These are phyloP conservation scores for Wickerhamomyces silvicola DNA, from an alignment of 805 yeast genomes.

Conservation along the genomic window DNA sequence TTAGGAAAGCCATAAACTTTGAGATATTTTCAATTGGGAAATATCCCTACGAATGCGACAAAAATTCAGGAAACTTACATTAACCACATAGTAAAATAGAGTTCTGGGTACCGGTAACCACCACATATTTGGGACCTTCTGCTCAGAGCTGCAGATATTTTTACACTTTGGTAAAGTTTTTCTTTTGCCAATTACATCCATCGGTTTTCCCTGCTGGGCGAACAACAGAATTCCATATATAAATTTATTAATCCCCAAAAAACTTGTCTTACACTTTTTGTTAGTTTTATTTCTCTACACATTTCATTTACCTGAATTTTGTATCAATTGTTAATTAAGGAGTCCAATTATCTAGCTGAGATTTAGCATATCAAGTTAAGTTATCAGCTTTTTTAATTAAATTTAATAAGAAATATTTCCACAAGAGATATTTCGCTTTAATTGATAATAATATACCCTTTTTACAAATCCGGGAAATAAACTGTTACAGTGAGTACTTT, in stretches of 20 bases:
- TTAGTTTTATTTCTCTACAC: not conserved
- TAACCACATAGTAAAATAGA: not conserved
- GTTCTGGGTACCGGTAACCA: not conserved
- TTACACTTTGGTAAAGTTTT: constrained; percentile 7
- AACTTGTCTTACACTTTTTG: not conserved
- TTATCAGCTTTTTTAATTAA: too few relatives aligned
- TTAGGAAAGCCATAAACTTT: constrained; percentile 4
- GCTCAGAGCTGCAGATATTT: not conserved
- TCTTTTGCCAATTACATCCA: constrained; percentile 7
- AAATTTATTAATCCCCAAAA: not conserved
- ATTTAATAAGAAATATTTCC: too few relatives aligned
- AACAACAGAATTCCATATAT: not conserved
- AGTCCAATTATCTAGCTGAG: too few relatives aligned
- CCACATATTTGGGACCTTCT: not conserved
- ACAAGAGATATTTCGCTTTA: too few relatives aligned
- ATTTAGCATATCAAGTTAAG: too few relatives aligned
- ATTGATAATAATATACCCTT: constrained; percentile 3
- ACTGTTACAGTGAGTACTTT: constrained; percentile 7
- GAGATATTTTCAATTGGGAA: not conserved
- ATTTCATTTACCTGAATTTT: constrained; percentile 4
- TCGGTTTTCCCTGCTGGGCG: constrained; percentile 1
- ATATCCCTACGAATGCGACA: too few relatives aligned
- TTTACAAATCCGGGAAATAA: constrained; percentile 8
- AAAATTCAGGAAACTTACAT: too few relatives aligned
- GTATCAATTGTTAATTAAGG: constrained; percentile 4